Evolutionary conservation across 495 filamentous ascomycete genomes (phyloP), one percentile per base, ranked within the genome.

Genomic region (Hyaloscypha variabilis): DNA sequence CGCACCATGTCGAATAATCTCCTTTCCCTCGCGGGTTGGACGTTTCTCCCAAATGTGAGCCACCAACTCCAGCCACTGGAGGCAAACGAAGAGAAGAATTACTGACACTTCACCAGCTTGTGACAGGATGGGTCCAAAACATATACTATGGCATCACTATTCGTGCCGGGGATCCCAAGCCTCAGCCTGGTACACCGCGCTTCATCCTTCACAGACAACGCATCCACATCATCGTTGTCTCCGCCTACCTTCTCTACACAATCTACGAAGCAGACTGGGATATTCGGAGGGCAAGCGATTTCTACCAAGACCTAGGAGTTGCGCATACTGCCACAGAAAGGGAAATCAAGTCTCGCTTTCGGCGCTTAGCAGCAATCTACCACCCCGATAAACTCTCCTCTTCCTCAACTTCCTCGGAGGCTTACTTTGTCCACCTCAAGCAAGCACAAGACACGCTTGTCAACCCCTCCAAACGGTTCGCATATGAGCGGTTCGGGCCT

Each of bases 201-300:
- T 92, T 83, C 71, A 78, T 80, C 65, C 83, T 85, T 21, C 90
- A 97, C 76, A 88, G 92, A 49, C 90, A 88, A 28, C 85, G 87
- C 70, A 93, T 96, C 74, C 88, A 94, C 75, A 89, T 93, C 74
- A 75, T 86, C 58, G 91, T 98, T 68, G 89, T 97, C 21, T 76
- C 87, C 46, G 73, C 85, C 52, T 99, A 98, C 77, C 89, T 99
- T 23, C 77, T 91, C 65, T 98, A 97, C 80, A 97, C 91, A 36
- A 87, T 99, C 70, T 97, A 93, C 79, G 94, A 98, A 78, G 89
- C 90, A 62, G 92, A 97, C 81, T 89, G 90, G 76, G 84, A 90
- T 53, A 78, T 98, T 2, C 89, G 85, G 49, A 79, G 82, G 60
- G 78, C 81, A 0, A 86, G 89, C 25, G 85, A 90, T 79, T 97